Conservation (phyloP, 306 rosid genomes). For the Calophaca sinica region DNA sequence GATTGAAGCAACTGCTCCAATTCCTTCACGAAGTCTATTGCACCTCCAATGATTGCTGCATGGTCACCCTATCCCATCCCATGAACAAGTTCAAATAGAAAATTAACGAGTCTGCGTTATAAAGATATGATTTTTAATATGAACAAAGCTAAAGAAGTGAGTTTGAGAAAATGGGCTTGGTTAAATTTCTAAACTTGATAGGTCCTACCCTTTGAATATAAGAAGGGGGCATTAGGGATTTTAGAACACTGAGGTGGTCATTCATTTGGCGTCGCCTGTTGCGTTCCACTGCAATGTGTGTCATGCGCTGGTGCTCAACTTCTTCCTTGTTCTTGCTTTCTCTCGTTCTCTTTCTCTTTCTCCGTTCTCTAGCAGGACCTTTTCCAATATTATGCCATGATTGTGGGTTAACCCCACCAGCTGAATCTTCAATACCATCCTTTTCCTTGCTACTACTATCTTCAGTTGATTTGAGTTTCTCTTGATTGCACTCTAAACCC, state of each 20-base stretch:
- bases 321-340: slow-evolving; percentile 75
- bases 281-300: slow-evolving; percentile 86
- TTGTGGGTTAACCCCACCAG: neutral
- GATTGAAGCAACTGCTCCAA: slow-evolving; percentile 80
- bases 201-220: slow-evolving; percentile 71
- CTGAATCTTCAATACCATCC: no score
- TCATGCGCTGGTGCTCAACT: slow-evolving; percentile 82
- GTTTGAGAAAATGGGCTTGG: neutral
- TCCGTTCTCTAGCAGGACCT: slow-evolving; percentile 44
- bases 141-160: slow-evolving; percentile 8
- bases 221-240: slow-evolving; percentile 78
- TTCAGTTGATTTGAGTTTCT: no score
- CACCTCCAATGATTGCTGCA: slow-evolving; percentile 90
- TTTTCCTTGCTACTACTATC: no score
- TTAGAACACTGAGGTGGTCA: slow-evolving; percentile 83
- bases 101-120: no score
- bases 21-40: slow-evolving; percentile 91
- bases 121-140: slow-evolving; percentile 34
- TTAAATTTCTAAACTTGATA: no score
- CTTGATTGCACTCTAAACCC: slow-evolving; percentile 49
- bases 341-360: slow-evolving; percentile 70
- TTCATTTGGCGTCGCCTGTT: slow-evolving; percentile 89
- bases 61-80: slow-evolving; percentile 77
- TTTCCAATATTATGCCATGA: neutral
- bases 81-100: no score